Evolutionary conservation across 73 alveolate species (phyloP).

Genomic region (Paramecium sonneborni): DNA sequence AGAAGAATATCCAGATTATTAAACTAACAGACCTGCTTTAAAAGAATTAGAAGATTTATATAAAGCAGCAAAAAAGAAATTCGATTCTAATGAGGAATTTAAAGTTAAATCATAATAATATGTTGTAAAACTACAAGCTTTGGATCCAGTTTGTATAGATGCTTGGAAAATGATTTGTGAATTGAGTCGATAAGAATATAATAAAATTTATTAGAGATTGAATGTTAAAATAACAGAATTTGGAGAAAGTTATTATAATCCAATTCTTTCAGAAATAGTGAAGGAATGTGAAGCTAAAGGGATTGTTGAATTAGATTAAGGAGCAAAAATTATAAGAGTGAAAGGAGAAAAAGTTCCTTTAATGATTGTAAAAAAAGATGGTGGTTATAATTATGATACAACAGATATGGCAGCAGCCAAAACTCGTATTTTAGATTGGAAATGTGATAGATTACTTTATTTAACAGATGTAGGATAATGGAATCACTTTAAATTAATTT

Average conservation of each 20-base stretch:
- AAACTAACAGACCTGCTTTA: conserved; percentile 86
- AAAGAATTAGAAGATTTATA: conserved; percentile 94
- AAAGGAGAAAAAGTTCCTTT: conserved; percentile 84
- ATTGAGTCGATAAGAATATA: conserved; percentile 90
- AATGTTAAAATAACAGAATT: conserved; percentile 83
- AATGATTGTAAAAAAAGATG: conserved; percentile 97
- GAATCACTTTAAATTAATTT: conserved; percentile 93
- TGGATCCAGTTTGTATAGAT: conserved; percentile 85
- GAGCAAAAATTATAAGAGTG: conserved; percentile 88
- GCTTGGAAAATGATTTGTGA: conserved; percentile 98
- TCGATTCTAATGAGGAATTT: conserved; percentile 95
- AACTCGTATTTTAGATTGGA: conserved; percentile 82
- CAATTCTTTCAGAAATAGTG: conserved; percentile 86
- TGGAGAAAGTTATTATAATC: conserved; percentile 98
- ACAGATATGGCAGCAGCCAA: conserved; percentile 98
- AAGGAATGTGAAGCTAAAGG: conserved; percentile 87
- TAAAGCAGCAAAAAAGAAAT: conserved; percentile 92
- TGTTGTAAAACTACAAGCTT: conserved; percentile 96
- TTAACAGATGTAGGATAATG: conserved; percentile 97
- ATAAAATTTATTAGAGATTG: conserved; percentile 90
- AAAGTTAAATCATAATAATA: conserved; percentile 88
- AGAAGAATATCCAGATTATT: conserved; percentile 91
- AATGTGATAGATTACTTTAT: conserved; percentile 90
- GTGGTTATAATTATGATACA: conserved; percentile 98
- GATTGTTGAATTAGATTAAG: conserved; percentile 81